These are phyloP conservation scores for Amanita subjunquillea DNA, from an alignment of 768 basidiomycete species.

Conservation along the genomic window DNA sequence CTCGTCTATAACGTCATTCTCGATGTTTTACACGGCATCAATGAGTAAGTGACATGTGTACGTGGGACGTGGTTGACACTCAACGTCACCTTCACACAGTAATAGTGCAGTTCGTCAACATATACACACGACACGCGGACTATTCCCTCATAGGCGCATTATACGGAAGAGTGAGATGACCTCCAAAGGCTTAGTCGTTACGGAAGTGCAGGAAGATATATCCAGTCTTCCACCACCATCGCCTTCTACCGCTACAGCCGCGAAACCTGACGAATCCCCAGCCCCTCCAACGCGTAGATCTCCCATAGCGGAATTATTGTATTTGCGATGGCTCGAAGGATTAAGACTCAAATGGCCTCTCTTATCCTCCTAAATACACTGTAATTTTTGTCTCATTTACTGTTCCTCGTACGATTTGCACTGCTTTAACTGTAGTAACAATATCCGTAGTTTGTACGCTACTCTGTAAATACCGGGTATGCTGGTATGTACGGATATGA, in stretches of 20 bases:
- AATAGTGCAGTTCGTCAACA: conserved; percentile 73
- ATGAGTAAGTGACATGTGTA: conserved; percentile 53
- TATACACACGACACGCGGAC: conserved; percentile 65
- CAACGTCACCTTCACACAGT: conserved; percentile 27
- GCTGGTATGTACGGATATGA: neutral
- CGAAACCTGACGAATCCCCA: conserved; percentile 22
- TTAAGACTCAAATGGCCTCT: conserved; percentile 86
- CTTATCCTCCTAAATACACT: conserved; percentile 19
- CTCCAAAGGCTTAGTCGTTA: conserved; percentile 70
- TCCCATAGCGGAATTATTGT: conserved; percentile 92
- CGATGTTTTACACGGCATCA: conserved; percentile 83
- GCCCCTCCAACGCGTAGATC: conserved; percentile 50
- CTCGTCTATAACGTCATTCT: conserved; percentile 83
- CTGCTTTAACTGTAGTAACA: neutral
- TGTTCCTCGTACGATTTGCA: neutral
- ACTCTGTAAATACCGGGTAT: neutral
- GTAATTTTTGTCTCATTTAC: neutral
- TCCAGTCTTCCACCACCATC: conserved; percentile 29
- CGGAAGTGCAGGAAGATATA: conserved; percentile 71
- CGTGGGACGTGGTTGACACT: neutral
- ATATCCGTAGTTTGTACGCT: neutral
- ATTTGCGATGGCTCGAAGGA: conserved; percentile 94
- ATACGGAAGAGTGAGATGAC: conserved; percentile 82
- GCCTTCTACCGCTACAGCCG: conserved; percentile 12
- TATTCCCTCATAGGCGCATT: conserved; percentile 77